These are phyloP conservation scores for Carex myosuroides DNA, from an alignment of 176 grass and related monocot genomes.

Conservation along the genomic window DNA sequence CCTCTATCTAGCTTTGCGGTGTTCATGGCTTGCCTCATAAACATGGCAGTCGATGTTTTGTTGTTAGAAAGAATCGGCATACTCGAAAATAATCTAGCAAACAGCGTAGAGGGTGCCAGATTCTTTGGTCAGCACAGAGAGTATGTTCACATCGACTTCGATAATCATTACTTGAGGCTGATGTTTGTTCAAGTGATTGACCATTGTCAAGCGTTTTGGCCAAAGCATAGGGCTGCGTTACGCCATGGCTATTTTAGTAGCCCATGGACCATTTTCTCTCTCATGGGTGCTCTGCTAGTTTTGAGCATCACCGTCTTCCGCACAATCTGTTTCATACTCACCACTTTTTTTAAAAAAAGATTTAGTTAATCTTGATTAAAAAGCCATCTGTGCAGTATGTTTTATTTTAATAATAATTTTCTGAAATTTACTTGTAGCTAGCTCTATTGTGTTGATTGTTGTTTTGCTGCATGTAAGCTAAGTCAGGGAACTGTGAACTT, in stretches of 20 bases:
- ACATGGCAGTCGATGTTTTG: neutral
- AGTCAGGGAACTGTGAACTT: no score
- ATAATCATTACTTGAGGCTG: neutral
- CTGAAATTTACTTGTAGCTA: no score
- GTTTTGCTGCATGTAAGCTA: no score
- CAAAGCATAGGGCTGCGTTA: neutral
- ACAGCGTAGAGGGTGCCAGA: neutral
- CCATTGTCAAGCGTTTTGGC: neutral
- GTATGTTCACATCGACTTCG: neutral
- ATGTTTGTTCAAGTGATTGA: neutral
- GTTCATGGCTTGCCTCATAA: constrained; percentile 1
- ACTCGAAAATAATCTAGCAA: neutral
- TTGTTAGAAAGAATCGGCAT: neutral
- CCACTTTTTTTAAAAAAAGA: neutral
- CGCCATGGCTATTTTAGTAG: neutral
- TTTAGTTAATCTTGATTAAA: no score
- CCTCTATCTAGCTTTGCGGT: neutral
- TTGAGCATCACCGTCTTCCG: neutral
- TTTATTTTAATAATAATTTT: no score
- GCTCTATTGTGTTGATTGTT: no score
- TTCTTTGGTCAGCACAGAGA: neutral
- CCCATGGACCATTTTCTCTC: neutral
- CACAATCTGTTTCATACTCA: neutral
- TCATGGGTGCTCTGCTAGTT: neutral
- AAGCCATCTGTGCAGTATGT: no score